These are phyloP conservation scores for Bonnemaisonia californica DNA, from an alignment of 31 red algal genomes.

Conservation along the genomic window DNA sequence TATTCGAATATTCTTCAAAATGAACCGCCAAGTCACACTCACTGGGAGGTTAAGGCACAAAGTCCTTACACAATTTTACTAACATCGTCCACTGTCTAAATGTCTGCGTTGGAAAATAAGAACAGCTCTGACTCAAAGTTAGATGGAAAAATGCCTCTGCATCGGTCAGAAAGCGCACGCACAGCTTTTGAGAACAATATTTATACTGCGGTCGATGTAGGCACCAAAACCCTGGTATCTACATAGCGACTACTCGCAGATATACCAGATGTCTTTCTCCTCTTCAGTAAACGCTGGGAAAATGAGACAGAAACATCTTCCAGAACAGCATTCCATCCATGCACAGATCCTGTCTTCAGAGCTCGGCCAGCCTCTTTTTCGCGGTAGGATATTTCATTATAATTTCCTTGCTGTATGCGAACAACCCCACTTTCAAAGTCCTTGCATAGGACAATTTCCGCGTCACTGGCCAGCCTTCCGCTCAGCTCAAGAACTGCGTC, in stretches of 20 bases:
- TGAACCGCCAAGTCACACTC: no score
- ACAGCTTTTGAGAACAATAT: slow-evolving; percentile 8
- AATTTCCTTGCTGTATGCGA: neutral
- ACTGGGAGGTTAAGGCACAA: no score
- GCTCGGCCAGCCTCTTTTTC: neutral
- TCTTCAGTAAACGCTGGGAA: neutral
- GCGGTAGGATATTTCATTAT: neutral
- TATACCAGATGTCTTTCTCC: neutral
- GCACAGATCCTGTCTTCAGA: neutral
- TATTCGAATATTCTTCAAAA: no score
- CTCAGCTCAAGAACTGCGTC: neutral
- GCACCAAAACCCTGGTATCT: neutral
- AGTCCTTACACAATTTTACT: no score
- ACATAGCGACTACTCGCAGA: neutral
- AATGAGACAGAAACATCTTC: neutral
- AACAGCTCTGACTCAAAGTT: slow-evolving; percentile 32
- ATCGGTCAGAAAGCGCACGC: neutral
- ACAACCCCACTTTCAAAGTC: slow-evolving; percentile 11
- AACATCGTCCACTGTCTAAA: no score
- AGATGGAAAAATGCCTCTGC: neutral
- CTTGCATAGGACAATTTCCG: slow-evolving; percentile 19
- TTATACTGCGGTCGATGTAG: slow-evolving; percentile 12
- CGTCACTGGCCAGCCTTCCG: neutral
- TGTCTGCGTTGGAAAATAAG: slow-evolving; percentile 6
- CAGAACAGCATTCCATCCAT: neutral